Conservation (phyloP, 805 yeast species). For the Zygosaccharomyces bisporus region DNA sequence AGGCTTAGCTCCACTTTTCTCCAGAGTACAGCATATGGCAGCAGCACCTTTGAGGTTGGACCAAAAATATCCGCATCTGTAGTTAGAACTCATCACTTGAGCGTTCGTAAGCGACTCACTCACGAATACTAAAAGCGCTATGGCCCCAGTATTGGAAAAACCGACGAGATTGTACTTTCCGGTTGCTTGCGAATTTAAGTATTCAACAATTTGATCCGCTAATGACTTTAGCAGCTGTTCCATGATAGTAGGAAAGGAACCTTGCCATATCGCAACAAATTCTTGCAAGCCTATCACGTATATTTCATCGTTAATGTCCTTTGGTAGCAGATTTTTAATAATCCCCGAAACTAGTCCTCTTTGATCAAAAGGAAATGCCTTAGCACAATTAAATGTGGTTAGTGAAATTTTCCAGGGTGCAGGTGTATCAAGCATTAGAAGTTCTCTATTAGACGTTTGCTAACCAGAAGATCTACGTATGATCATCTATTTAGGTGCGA, state of each 20-base stretch:
- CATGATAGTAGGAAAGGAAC: slow-evolving; percentile 42
- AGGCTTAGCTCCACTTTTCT: slow-evolving; percentile 24
- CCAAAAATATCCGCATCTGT: slow-evolving; percentile 53
- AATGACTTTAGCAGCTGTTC: slow-evolving; percentile 38
- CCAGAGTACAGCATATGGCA: slow-evolving; percentile 47
- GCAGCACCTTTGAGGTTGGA: slow-evolving; percentile 76
- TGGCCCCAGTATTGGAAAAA: slow-evolving; percentile 51
- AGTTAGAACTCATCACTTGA: slow-evolving; percentile 32
- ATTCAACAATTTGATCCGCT: slow-evolving; percentile 36
- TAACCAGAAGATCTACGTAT: background rate
- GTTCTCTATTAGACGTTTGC: background rate
- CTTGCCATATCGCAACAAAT: slow-evolving; percentile 52
- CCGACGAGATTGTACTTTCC: slow-evolving; percentile 42
- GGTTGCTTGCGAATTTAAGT: slow-evolving; percentile 38
- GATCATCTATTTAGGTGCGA: too few species aligned
- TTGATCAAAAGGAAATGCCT: slow-evolving; percentile 39
- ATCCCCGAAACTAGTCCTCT: slow-evolving; percentile 33
- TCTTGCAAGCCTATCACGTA: slow-evolving; percentile 68
- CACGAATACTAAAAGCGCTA: slow-evolving; percentile 50
- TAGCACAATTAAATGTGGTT: slow-evolving; percentile 57
- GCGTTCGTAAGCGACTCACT: slow-evolving; percentile 36
- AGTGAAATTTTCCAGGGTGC: slow-evolving; percentile 14
- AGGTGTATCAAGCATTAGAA: background rate
- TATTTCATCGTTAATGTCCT: slow-evolving; percentile 33
- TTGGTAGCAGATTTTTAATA: slow-evolving; percentile 37